These are phyloP conservation scores for Rhodotorula graminis DNA, from an alignment of 768 basidiomycete genomes.

Conservation along the genomic window DNA sequence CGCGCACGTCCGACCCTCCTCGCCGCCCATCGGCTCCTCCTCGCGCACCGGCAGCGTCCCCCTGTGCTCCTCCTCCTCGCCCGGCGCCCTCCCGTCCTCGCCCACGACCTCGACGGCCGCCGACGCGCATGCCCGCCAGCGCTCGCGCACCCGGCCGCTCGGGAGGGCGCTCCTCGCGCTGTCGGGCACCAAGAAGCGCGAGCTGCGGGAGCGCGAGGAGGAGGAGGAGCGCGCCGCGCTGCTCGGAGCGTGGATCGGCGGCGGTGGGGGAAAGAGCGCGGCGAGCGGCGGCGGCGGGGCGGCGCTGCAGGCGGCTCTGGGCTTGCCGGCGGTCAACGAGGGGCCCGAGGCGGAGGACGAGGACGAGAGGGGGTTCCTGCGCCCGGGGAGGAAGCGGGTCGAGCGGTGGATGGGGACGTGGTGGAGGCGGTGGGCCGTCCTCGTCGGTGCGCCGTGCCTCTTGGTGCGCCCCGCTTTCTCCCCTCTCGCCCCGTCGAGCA, in stretches of 20 bases:
- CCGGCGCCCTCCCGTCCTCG: neutral
- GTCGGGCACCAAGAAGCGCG: neutral
- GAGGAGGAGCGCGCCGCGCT: neutral
- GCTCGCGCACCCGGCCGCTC: neutral
- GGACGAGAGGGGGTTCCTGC: conserved; percentile 20
- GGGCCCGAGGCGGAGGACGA: conserved; percentile 8
- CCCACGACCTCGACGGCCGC: neutral
- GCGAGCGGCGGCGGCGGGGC: neutral
- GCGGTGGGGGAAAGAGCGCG: neutral
- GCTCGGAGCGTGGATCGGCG: neutral
- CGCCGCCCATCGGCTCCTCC: neutral
- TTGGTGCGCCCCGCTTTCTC: conserved; percentile 41
- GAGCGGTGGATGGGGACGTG: conserved; percentile 47
- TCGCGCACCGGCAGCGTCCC: neutral
- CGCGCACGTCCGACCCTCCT: conserved; percentile 14
- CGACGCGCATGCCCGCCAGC: neutral
- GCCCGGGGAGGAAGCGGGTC: conserved; percentile 47
- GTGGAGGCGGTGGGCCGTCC: conserved; percentile 49
- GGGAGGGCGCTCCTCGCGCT: neutral
- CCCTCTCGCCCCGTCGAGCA: neutral
- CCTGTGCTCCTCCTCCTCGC: neutral
- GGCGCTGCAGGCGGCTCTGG: neutral
- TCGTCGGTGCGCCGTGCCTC: conserved; percentile 48
- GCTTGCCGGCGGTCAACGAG: neutral
- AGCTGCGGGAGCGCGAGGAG: neutral